These are phyloP conservation scores for Cudoniella acicularis DNA, from an alignment of 495 filamentous ascomycete species.

Conservation along the genomic window DNA sequence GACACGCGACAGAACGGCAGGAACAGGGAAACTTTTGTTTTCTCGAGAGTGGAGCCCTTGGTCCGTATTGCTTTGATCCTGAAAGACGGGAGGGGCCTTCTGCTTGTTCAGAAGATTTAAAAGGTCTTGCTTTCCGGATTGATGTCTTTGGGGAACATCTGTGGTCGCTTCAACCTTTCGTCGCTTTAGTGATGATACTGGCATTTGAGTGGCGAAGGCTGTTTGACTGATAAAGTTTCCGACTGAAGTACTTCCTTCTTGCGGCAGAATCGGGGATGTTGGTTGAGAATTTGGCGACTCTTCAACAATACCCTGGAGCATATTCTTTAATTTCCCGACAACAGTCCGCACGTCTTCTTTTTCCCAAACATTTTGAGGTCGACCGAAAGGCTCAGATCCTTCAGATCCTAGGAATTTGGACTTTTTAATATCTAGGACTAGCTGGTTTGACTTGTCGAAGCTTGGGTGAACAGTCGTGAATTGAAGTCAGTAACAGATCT, in stretches of 20 bases:
- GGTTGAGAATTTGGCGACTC: background rate
- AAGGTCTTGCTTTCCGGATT: background rate
- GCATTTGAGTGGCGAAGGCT: slow-evolving; percentile 14
- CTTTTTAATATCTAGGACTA: slow-evolving; percentile 7
- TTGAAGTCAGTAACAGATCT: background rate
- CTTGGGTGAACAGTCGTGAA: background rate
- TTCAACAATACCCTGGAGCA: background rate
- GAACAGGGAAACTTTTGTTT: background rate
- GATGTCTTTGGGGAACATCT: background rate
- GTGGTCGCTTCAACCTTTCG: background rate
- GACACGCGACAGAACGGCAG: background rate
- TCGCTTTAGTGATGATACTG: background rate
- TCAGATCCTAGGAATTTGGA: slow-evolving; percentile 13
- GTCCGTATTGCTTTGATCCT: too few species aligned
- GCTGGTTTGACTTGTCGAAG: background rate
- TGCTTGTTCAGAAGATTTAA: background rate
- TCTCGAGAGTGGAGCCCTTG: background rate
- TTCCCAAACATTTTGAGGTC: slow-evolving; percentile 2
- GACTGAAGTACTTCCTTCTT: background rate
- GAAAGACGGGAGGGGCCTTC: background rate
- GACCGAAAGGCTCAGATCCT: slow-evolving; percentile 7
- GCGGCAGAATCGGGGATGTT: slow-evolving; percentile 11
- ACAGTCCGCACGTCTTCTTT: background rate
- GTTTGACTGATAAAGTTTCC: background rate
- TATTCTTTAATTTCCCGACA: background rate